A percentile compares a stretch with the other conserved stretches of the same genome.
Evolutionary conservation across 768 basidiomycete species (phyloP).

Genomic region (Suillus hirtellus): DNA sequence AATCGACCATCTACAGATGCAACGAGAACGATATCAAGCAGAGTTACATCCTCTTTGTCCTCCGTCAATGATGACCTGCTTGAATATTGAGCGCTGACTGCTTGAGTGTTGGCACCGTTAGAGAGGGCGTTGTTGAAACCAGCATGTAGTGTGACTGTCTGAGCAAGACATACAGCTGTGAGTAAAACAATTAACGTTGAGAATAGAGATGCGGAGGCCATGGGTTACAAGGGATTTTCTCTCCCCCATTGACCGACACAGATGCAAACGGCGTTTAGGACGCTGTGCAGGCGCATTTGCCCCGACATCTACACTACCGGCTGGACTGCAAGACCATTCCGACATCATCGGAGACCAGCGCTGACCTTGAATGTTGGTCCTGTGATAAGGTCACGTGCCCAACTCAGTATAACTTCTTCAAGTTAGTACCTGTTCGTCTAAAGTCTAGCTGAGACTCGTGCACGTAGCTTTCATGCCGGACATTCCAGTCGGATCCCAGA

Average conservation of each 20-base stretch:
- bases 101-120: slow-evolving; percentile 18
- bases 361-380: background rate
- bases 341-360: background rate
- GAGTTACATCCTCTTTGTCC: slow-evolving; percentile 48
- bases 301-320: background rate
- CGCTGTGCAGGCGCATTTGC: background rate
- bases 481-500: slow-evolving; percentile 71
- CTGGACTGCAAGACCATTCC: background rate
- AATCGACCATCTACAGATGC: slow-evolving; percentile 94
- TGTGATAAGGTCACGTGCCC: background rate
- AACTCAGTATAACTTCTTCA: background rate
- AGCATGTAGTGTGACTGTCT: slow-evolving; percentile 30
- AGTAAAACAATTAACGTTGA: slow-evolving; percentile 28
- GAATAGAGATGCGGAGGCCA: slow-evolving; percentile 34
- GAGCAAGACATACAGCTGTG: slow-evolving; percentile 31
- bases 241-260: slow-evolving; percentile 29
- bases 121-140: slow-evolving; percentile 30
- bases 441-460: background rate
- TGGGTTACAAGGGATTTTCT: slow-evolving; percentile 26
- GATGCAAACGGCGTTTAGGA: slow-evolving; percentile 1
- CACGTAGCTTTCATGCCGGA: slow-evolving; percentile 45
- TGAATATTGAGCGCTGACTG: slow-evolving; percentile 19
- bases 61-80: slow-evolving; percentile 15
- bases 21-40: slow-evolving; percentile 83
- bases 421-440: background rate